A percentile compares a stretch with the other conserved stretches of the same genome.
Conservation (phyloP, 176 grass and related monocot genomes). For the Carex pumila region DNA sequence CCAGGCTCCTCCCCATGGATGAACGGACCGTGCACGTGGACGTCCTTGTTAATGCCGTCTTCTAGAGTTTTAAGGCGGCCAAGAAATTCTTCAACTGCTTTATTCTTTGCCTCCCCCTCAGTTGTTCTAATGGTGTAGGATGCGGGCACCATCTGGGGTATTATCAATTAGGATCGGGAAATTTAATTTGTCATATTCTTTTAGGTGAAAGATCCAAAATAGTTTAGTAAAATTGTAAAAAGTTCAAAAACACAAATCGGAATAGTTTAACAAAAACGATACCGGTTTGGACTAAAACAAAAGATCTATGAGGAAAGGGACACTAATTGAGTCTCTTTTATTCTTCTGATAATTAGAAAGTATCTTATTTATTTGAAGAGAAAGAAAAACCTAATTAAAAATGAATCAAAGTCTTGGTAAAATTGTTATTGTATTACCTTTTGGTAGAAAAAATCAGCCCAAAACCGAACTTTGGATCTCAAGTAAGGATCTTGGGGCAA, state of each 20-base stretch:
- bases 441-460: too few relatives aligned
- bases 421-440: too few relatives aligned
- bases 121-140: neutral
- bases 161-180: neutral
- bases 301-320: neutral
- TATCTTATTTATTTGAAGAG: too few relatives aligned
- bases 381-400: too few relatives aligned
- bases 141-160: neutral
- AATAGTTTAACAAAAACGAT: neutral
- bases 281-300: neutral
- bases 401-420: too few relatives aligned
- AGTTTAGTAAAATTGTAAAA: too few relatives aligned
- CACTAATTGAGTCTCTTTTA: too few relatives aligned
- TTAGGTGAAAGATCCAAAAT: too few relatives aligned
- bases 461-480: too few relatives aligned
- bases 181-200: neutral
- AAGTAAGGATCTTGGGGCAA: too few relatives aligned
- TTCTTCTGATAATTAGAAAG: too few relatives aligned
- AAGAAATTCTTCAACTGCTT: conserved; percentile 16
- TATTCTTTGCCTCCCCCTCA: conserved; percentile 11
- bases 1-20: conserved; percentile 11
- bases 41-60: conserved; percentile 16
- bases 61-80: conserved; percentile 1
- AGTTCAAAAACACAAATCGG: neutral
- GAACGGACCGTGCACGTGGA: conserved; percentile 16